A percentile compares a stretch with the other conserved stretches of the same genome.
phyloP scores from a whole-genome alignment of 306 rosid genomes.

The Mimosa bimucronata region DNA sequence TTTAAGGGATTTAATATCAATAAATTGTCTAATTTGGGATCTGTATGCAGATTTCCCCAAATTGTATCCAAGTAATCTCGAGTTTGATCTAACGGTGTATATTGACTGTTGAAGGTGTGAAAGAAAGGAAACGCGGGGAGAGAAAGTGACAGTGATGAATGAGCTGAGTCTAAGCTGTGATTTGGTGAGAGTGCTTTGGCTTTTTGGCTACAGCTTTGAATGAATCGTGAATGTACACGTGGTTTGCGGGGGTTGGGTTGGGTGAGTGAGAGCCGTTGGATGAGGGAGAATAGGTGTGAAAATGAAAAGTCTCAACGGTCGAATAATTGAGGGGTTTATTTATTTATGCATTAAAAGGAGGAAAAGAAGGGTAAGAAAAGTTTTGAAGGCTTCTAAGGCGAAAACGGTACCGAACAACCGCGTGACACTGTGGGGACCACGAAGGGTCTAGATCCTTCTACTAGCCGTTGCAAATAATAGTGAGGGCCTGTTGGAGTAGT shows the following conservation, averaged over 20 bases:
- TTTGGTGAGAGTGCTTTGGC: not conserved
- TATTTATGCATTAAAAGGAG: not conserved
- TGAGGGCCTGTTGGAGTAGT: too few relatives aligned
- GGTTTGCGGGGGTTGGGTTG: not conserved
- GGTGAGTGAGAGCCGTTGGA: constrained; percentile 24
- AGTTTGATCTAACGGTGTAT: constrained; percentile 22
- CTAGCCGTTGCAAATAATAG: constrained; percentile 22
- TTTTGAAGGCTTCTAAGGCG: not conserved
- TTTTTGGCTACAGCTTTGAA: constrained; percentile 30
- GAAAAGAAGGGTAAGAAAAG: not conserved
- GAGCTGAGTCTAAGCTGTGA: constrained; percentile 37
- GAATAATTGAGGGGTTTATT: not conserved
- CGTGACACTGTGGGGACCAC: constrained; percentile 15
- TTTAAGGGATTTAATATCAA: too few relatives aligned
- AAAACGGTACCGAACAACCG: constrained; percentile 14
- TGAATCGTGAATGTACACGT: constrained; percentile 31
- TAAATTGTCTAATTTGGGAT: too few relatives aligned
- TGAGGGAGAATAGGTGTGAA: not conserved
- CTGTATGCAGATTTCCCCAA: too few relatives aligned
- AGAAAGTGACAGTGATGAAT: not conserved
- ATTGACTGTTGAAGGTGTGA: not conserved
- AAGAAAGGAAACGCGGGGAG: not conserved
- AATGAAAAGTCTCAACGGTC: constrained; percentile 49
- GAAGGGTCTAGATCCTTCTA: not conserved
- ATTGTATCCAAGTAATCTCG: too few relatives aligned